Evolutionary conservation across 1,284 basidiomycete species (phyloP).

Genomic region (Microstroma glucosiphilum): DNA sequence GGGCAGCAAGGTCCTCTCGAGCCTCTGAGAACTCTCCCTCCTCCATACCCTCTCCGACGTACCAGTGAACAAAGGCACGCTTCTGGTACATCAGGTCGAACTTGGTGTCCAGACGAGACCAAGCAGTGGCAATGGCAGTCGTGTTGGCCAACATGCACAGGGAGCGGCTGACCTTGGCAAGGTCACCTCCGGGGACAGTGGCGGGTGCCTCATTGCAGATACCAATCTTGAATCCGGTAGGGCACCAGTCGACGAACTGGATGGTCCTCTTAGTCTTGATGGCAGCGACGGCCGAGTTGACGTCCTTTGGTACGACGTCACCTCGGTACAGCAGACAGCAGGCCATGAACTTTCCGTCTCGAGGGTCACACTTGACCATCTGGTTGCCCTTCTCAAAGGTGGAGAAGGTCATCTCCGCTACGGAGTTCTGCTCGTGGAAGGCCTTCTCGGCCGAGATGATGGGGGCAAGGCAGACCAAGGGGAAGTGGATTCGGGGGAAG

Average conservation of each 20-base stretch:
- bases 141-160: slow-evolving; percentile 96
- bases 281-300: slow-evolving; percentile 81
- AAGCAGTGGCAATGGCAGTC: slow-evolving; percentile 87
- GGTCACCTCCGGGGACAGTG: slow-evolving; percentile 76
- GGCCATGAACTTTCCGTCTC: slow-evolving; percentile 75
- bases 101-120: slow-evolving; percentile 95
- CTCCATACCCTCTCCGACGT: slow-evolving; percentile 97
- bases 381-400: slow-evolving; percentile 97
- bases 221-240: slow-evolving; percentile 90
- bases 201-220: slow-evolving; percentile 95
- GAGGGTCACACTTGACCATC: slow-evolving; percentile 63
- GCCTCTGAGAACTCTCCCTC: slow-evolving; percentile 98
- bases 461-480: slow-evolving; percentile 89
- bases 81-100: slow-evolving; percentile 76
- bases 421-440: slow-evolving; percentile 93
- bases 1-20: slow-evolving; percentile 89
- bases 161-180: slow-evolving; percentile 87
- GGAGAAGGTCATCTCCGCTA: slow-evolving; percentile 95
- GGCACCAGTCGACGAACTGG: slow-evolving; percentile 94
- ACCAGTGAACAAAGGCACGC: slow-evolving; percentile 54
- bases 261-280: slow-evolving; percentile 78
- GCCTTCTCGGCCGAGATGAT: slow-evolving; percentile 76
- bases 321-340: slow-evolving; percentile 63
- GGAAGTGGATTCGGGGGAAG: slow-evolving; percentile 85
- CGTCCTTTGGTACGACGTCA: slow-evolving; percentile 96